Percentiles rank a stretch among this genome's conserved stretches.
phyloP scores from a whole-genome alignment of 106 monocot genomes.

The Phalaenopsis equestris region DNA sequence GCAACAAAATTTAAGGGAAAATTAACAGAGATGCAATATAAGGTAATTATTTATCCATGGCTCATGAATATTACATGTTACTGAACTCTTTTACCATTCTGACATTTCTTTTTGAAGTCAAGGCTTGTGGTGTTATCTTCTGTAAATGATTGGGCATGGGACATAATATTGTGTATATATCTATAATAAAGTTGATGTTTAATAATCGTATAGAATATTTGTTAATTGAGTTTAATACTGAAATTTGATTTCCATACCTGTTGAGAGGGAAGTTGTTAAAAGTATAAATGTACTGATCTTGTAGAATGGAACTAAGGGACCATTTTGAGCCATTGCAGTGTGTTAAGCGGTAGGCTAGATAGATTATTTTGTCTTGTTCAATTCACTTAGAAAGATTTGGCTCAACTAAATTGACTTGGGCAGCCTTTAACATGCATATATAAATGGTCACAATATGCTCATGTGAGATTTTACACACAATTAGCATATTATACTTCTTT shows the following conservation, averaged over 20 bases:
- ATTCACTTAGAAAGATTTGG: not conserved
- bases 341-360: not conserved
- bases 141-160: not conserved
- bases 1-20: conserved; percentile 82
- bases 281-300: not conserved
- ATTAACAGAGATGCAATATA: conserved; percentile 58
- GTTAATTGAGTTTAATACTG: not conserved
- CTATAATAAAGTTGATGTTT: not conserved
- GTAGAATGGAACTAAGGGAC: not conserved
- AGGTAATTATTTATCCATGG: conserved; percentile 32
- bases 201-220: not conserved
- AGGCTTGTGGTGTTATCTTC: not conserved
- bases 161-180: not conserved
- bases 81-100: not conserved
- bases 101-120: no score
- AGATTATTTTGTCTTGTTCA: not conserved
- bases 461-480: not conserved
- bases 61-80: not conserved
- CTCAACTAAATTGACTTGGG: not conserved
- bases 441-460: not conserved
- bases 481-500: not conserved
- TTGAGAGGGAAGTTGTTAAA: not conserved
- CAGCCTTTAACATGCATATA: no score
- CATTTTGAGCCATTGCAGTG: not conserved
- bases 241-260: not conserved